A percentile compares a stretch with the other conserved stretches of the same genome.
phyloP scores from a whole-genome alignment of 2,329 filamentous ascomycete species.

The Ilyonectria mors-panacis region DNA sequence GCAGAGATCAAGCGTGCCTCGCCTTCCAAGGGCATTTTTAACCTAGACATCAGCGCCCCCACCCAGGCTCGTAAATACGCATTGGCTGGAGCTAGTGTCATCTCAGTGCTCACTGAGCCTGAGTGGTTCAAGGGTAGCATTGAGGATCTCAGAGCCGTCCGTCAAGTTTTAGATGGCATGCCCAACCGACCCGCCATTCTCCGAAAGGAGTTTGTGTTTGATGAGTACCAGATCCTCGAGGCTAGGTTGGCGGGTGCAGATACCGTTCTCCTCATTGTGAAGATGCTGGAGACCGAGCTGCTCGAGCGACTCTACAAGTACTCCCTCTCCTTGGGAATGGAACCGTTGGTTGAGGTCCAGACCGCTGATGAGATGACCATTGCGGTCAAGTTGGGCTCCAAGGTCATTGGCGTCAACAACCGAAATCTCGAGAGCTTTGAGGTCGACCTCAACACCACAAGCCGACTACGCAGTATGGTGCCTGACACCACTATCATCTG shows the following conservation, averaged over 20 bases:
- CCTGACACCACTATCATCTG: conserved; percentile 90
- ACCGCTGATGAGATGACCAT: conserved; percentile 93
- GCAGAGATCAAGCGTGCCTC: conserved; percentile 98
- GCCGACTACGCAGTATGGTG: conserved; percentile 88
- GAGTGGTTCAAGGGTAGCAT: conserved; percentile 99
- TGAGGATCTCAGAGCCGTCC: conserved; percentile 89
- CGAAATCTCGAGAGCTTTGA: conserved; percentile 96
- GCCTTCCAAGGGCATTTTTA: conserved; percentile 95
- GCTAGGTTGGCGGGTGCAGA: conserved; percentile 93
- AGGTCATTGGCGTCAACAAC: conserved; percentile 98
- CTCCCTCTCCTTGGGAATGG: conserved; percentile 93
- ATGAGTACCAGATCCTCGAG: conserved; percentile 98
- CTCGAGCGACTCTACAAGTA: conserved; percentile 88
- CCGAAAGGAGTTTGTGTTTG: conserved; percentile 97
- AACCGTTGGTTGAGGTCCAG: conserved; percentile 97
- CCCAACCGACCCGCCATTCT: conserved; percentile 92
- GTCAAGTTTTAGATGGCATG: conserved; percentile 91
- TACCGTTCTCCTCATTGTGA: conserved; percentile 95
- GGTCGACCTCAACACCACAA: conserved; percentile 94
- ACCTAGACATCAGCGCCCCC: conserved; percentile 88
- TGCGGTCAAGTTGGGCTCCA: conserved; percentile 87
- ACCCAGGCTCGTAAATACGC: conserved; percentile 93
- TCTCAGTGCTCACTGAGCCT: conserved; percentile 98
- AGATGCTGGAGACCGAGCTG: conserved; percentile 88
- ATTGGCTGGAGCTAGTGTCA: conserved; percentile 93